phyloP scores from a whole-genome alignment of 306 rosid genomes.

The Argentina anserina region DNA sequence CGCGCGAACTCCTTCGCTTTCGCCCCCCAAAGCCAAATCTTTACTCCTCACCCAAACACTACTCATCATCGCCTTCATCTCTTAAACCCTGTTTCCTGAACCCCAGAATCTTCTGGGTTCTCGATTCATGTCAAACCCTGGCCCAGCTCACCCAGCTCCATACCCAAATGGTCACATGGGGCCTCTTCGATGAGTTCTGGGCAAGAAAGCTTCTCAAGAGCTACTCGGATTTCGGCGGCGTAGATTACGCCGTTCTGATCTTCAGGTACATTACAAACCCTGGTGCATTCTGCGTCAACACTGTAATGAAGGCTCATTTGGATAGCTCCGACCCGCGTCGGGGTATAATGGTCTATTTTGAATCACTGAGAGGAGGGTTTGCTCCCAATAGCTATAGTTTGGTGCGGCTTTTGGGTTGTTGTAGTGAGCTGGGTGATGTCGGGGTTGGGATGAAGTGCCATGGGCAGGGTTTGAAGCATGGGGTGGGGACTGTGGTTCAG shows the following conservation, averaged over 20 bases:
- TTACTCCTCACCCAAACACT: too few species aligned
- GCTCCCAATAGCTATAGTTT: conserved; percentile 55
- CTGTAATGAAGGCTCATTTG: conserved; percentile 48
- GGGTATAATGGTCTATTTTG: conserved; percentile 45
- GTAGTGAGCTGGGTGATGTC: conserved; percentile 41
- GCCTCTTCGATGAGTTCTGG: conserved; percentile 45
- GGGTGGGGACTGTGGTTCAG: conserved; percentile 41
- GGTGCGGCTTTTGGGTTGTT: conserved; percentile 50
- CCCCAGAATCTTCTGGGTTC: conserved; percentile 19
- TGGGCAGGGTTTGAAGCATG: conserved; percentile 58
- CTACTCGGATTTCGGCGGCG: conserved; percentile 40
- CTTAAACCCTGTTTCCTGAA: neutral
- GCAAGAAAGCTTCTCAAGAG: conserved; percentile 55
- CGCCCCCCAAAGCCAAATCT: conserved; percentile 22
- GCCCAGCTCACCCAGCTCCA: conserved; percentile 57
- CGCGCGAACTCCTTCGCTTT: conserved; percentile 37
- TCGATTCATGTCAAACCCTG: conserved; percentile 22
- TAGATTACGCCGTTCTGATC: conserved; percentile 37
- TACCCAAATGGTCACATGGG: conserved; percentile 44
- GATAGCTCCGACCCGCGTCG: conserved; percentile 31
- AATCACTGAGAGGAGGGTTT: conserved; percentile 34
- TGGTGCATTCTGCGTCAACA: conserved; percentile 53
- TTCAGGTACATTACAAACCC: conserved; percentile 34
- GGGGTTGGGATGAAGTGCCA: conserved; percentile 49
- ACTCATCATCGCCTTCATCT: neutral